Conservation (phyloP, 2,329 filamentous ascomycete species). For the Colletotrichum sublineola region DNA sequence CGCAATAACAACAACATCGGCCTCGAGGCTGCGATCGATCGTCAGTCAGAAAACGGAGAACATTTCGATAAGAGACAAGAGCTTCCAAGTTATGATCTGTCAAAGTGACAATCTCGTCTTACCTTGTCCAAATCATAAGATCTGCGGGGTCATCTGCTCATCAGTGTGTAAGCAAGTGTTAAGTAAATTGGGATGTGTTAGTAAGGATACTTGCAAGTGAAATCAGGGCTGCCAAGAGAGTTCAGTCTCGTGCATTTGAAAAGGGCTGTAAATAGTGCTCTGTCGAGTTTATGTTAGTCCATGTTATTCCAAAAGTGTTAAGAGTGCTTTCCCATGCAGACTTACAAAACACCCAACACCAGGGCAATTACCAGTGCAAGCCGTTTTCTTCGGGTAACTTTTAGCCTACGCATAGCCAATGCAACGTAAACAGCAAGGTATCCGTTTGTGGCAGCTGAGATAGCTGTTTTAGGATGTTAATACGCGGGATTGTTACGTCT, state of each 20-base stretch:
- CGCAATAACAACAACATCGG: slow-evolving; percentile 52
- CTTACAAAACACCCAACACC: slow-evolving; percentile 49
- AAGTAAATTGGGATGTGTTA: not conserved
- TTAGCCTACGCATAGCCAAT: slow-evolving; percentile 52
- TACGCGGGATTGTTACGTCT: too few relatives aligned
- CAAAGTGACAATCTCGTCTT: not conserved
- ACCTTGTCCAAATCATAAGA: slow-evolving; percentile 34
- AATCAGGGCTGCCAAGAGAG: slow-evolving; percentile 46
- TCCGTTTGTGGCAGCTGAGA: slow-evolving; percentile 47
- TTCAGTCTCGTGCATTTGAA: slow-evolving; percentile 54
- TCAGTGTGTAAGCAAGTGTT: not conserved
- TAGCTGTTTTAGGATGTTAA: slow-evolving; percentile 4
- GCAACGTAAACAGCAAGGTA: slow-evolving; percentile 59
- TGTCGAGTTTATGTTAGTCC: not conserved
- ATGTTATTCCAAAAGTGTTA: not conserved
- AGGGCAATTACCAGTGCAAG: slow-evolving; percentile 53
- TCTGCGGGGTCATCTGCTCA: slow-evolving; percentile 25
- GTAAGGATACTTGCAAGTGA: slow-evolving; percentile 45
- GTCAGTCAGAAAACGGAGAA: not conserved
- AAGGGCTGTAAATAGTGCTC: slow-evolving; percentile 46
- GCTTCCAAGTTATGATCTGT: too few relatives aligned
- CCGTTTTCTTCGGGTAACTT: slow-evolving; percentile 56
- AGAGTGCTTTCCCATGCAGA: not conserved
- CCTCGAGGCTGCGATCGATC: slow-evolving; percentile 48
- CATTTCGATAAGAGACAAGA: rapidly evolving